Evolutionary conservation across 1,284 basidiomycete genomes (phyloP), one percentile per base, ranked within the genome.

Genomic region (Mixia osmundae): DNA sequence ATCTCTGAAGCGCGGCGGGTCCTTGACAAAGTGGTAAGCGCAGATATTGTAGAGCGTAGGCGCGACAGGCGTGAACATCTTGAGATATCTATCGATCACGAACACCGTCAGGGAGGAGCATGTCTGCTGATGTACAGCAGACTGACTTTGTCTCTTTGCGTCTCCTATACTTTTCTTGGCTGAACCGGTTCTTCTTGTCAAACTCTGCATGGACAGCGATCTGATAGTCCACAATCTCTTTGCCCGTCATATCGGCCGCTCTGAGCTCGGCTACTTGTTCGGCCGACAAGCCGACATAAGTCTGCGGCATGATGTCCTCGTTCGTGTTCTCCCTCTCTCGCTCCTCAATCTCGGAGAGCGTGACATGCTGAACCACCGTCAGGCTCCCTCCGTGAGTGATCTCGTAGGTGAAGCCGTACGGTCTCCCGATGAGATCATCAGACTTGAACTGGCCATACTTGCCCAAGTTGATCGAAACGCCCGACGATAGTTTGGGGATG

Each of bases 161-260:
- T 55, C 83, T 85, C 53, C 71, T 75, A 59, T 91, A 94, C 54
- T 94, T 94, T 51, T 91, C 85, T 57, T 94, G 91, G 56, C 77
- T 83, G 54, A 83, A 91, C 56, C 87, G 87, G 1, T 83, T 91
- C 60, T 94, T 94, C 36, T 89, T 61, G 6, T 71, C 70, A 55
- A 78, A 94, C 50, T 77, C 76, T 23, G 76, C 72, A 50, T 94
- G 85, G 47, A 74, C 68, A 47, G 80, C 79, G 39, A 91, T 85
- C 57, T 94, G 85, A 53, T 66, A 71, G 50, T 76, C 71, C 50
- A 94, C 87, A 43, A 94, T 91, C 54, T 89, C 82, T 72, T 89
- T 68, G 41, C 72, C 73, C 59, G 72, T 70, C 3, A 69, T 60
- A 12, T 77, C 78, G 33, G 73, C 67, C 41, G 69, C 64, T 51